A percentile compares a stretch with the other conserved stretches of the same genome.
Conservation (phyloP, 805 yeast genomes). For the Metschnikowia cubensis region DNA sequence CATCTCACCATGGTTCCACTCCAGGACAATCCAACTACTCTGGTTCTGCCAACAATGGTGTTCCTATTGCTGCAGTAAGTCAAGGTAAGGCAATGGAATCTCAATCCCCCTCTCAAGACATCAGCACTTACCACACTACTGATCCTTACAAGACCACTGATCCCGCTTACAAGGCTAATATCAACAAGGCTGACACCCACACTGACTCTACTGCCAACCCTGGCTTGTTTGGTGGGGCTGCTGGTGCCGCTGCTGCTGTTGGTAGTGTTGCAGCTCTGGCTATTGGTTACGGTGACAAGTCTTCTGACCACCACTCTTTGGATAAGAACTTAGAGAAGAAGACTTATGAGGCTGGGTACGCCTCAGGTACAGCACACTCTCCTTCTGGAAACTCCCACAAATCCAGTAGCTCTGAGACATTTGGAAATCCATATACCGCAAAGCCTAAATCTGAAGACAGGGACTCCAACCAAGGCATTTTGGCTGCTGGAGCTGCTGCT, state of each 20-base stretch:
- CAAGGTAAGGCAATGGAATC: neutral
- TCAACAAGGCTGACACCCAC: neutral
- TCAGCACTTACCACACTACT: neutral
- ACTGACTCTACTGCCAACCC: conserved; percentile 8
- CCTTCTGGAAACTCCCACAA: neutral
- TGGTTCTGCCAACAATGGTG: neutral
- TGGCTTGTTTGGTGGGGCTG: conserved; percentile 12
- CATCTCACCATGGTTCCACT: neutral
- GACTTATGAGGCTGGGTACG: conserved; percentile 8
- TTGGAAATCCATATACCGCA: neutral
- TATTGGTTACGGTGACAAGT: conserved; percentile 1
- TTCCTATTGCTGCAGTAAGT: conserved; percentile 1
- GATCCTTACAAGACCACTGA: neutral
- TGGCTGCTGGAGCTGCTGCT: conserved; percentile 6
- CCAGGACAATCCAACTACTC: neutral
- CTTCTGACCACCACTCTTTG: neutral
- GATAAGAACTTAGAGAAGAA: conserved; percentile 7
- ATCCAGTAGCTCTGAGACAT: no score
- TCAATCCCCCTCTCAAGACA: neutral
- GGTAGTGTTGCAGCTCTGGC: conserved; percentile 18
- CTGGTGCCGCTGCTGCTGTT: conserved; percentile 13
- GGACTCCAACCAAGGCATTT: neutral
- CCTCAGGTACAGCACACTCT: neutral
- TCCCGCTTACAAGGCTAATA: neutral
- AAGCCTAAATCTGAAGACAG: neutral